A percentile compares a stretch with the other conserved stretches of the same genome.
phyloP scores from a whole-genome alignment of 2,329 filamentous ascomycete genomes.

The Sporothrix brunneoviolacea region DNA sequence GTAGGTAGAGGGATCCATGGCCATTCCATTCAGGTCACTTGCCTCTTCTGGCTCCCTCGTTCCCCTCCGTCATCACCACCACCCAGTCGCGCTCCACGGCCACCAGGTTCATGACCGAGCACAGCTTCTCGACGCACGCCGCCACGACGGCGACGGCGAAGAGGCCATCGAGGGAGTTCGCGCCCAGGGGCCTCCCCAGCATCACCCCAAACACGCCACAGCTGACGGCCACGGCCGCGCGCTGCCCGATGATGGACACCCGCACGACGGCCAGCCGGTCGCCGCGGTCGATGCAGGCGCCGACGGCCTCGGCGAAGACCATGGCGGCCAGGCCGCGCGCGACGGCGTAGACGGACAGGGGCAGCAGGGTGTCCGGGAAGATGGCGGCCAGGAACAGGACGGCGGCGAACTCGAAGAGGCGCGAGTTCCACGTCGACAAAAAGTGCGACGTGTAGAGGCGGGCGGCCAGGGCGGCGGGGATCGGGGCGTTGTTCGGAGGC shows the following conservation, averaged over 20 bases:
- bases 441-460: constrained; percentile 53
- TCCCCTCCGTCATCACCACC: constrained; percentile 40
- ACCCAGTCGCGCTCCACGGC: constrained; percentile 68
- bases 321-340: constrained; percentile 52
- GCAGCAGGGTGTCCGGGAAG: constrained; percentile 54
- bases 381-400: constrained; percentile 52
- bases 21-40: no score
- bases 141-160: constrained; percentile 39
- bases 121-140: constrained; percentile 63
- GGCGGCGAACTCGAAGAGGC: constrained; percentile 57
- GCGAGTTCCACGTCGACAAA: constrained; percentile 58
- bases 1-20: no score
- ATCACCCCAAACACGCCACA: constrained; percentile 40
- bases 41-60: constrained; percentile 22
- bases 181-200: constrained; percentile 12
- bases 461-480: constrained; percentile 3
- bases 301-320: constrained; percentile 51
- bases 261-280: constrained; percentile 45
- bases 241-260: constrained; percentile 40
- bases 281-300: constrained; percentile 50
- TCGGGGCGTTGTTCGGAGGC: not conserved
- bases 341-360: constrained; percentile 63
- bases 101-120: constrained; percentile 57
- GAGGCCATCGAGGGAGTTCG: constrained; percentile 16
- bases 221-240: constrained; percentile 38